A percentile compares a stretch with the other conserved stretches of the same genome.
phyloP scores from a whole-genome alignment of 202 grass and related monocot species.

The Cymbopogon flexuosus region DNA sequence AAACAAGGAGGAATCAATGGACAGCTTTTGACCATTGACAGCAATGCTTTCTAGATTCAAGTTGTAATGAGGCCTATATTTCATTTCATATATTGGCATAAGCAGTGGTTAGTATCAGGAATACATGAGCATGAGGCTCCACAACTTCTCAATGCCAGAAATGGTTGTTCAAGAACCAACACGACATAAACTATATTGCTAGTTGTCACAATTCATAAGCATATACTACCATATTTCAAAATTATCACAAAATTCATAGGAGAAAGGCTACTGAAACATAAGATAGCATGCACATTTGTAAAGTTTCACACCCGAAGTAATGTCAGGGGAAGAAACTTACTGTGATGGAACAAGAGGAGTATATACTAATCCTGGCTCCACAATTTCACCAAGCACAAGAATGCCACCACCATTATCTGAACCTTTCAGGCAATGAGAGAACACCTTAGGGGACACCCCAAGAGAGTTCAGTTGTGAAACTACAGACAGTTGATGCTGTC shows the following conservation, averaged over 20 bases:
- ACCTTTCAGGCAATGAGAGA: constrained; percentile 96
- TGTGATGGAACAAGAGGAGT: constrained; percentile 84
- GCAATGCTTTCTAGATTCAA: constrained; percentile 85
- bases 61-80: constrained; percentile 85
- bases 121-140: not conserved
- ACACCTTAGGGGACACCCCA: constrained; percentile 79
- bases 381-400: constrained; percentile 91
- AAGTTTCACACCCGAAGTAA: constrained; percentile 14
- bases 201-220: not conserved
- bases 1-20: constrained; percentile 80
- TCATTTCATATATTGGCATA: constrained; percentile 28
- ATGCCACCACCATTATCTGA: constrained; percentile 87
- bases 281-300: constrained; percentile 1
- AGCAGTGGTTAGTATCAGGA: constrained; percentile 6
- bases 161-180: not conserved
- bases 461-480: constrained; percentile 68
- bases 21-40: constrained; percentile 76
- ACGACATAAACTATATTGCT: not conserved
- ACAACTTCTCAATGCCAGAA: not conserved
- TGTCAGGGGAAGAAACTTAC: constrained; percentile 49
- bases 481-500: constrained; percentile 78
- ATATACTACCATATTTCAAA: not conserved
- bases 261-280: constrained; percentile 8
- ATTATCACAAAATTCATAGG: not conserved
- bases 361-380: constrained; percentile 86